These are phyloP conservation scores for Evansstolkia leycettana DNA, from an alignment of 495 filamentous ascomycete genomes.

Conservation along the genomic window DNA sequence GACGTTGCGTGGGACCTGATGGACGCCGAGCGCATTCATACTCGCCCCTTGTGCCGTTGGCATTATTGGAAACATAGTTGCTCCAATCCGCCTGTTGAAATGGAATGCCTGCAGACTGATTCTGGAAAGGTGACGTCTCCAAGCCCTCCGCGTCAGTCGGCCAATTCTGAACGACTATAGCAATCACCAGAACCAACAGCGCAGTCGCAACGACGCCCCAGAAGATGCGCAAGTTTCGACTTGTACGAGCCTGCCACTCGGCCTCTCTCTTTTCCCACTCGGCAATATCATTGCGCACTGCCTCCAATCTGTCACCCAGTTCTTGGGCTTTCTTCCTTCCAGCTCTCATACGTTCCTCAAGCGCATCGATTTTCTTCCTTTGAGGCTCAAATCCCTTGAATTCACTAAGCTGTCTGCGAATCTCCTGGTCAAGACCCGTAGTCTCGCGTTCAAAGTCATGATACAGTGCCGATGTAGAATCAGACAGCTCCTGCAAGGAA, in stretches of 20 bases:
- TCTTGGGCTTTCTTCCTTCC: constrained; percentile 50
- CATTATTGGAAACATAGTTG: background rate
- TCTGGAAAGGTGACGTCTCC: background rate
- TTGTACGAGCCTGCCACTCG: constrained; percentile 60
- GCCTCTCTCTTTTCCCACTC: constrained; percentile 57
- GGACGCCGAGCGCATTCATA: constrained; percentile 8
- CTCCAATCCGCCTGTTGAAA: background rate
- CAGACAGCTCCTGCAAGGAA: constrained; percentile 57
- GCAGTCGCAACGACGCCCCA: constrained; percentile 39
- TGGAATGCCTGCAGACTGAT: constrained; percentile 1
- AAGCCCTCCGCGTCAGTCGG: background rate
- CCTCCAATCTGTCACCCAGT: constrained; percentile 55
- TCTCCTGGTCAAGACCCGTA: constrained; percentile 44
- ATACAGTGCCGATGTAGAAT: constrained; percentile 46
- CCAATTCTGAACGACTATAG: constrained; percentile 28
- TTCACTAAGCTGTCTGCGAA: constrained; percentile 50
- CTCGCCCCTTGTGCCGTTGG: background rate
- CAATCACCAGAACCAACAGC: constrained; percentile 27
- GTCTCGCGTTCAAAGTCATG: constrained; percentile 51
- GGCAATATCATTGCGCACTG: constrained; percentile 51
- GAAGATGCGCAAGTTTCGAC: constrained; percentile 46
- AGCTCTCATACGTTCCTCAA: constrained; percentile 52
- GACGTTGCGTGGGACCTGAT: constrained; percentile 11
- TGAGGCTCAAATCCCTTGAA: constrained; percentile 63
- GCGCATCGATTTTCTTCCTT: constrained; percentile 46